Percentiles rank a stretch among this genome's conserved stretches.
Conservation (phyloP, 352 stramenopile species). For the Blastocystis sp. region DNA sequence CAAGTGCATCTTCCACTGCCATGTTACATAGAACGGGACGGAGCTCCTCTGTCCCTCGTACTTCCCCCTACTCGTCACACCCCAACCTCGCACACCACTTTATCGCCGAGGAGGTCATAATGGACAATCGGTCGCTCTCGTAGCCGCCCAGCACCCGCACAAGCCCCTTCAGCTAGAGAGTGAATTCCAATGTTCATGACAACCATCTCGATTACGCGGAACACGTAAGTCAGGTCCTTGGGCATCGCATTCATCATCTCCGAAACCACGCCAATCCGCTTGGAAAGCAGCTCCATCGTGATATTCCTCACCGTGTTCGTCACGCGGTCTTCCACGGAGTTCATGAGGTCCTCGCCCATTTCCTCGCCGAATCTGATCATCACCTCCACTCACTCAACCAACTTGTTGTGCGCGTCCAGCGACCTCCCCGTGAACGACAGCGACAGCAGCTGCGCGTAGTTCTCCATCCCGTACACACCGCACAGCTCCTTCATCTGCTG, state of each 20-base stretch:
- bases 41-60: not conserved
- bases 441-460: conserved; percentile 23
- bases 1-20: conserved; percentile 39
- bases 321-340: conserved; percentile 40
- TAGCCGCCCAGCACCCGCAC: conserved; percentile 12
- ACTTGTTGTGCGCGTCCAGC: conserved; percentile 44
- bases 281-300: conserved; percentile 27
- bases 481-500: conserved; percentile 75
- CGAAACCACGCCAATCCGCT: conserved; percentile 59
- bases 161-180: not conserved
- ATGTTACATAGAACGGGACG: conserved; percentile 5
- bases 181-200: not conserved
- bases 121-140: conserved; percentile 45
- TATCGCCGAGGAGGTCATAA: conserved; percentile 42
- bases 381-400: not conserved
- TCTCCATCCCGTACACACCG: conserved; percentile 18
- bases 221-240: conserved; percentile 56
- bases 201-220: conserved; percentile 62
- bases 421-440: conserved; percentile 55
- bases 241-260: conserved; percentile 67
- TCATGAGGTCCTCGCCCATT: conserved; percentile 34
- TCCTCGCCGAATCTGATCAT: conserved; percentile 57
- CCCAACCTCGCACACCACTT: not conserved
- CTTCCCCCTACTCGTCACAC: conserved; percentile 25
- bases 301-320: conserved; percentile 13